These are phyloP conservation scores for Aspergillus asperescens DNA, from an alignment of 495 filamentous ascomycete species.

Conservation along the genomic window DNA sequence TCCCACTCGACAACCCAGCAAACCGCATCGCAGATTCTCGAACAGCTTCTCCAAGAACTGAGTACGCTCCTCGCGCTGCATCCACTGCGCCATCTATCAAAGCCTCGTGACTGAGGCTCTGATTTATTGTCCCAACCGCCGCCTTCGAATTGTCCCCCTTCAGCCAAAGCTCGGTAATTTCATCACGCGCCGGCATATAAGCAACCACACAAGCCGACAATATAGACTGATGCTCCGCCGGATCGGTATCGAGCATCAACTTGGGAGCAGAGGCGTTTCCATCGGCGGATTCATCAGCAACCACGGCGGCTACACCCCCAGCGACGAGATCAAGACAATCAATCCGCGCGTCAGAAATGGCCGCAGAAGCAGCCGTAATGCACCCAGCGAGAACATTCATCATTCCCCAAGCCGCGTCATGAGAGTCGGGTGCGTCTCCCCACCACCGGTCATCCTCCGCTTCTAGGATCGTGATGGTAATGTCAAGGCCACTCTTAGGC, in stretches of 20 bases:
- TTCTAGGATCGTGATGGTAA: slow-evolving; percentile 87
- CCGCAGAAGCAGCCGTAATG: slow-evolving; percentile 92
- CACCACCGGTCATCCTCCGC: slow-evolving; percentile 72
- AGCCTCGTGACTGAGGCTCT: slow-evolving; percentile 40
- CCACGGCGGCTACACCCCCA: slow-evolving; percentile 83
- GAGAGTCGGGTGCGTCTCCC: slow-evolving; percentile 45
- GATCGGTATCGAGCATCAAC: slow-evolving; percentile 77
- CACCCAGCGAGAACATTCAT: slow-evolving; percentile 90
- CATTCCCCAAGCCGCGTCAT: slow-evolving; percentile 61
- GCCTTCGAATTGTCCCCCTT: slow-evolving; percentile 62
- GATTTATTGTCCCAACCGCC: slow-evolving; percentile 25
- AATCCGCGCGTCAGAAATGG: slow-evolving; percentile 90
- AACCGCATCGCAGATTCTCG: slow-evolving; percentile 45
- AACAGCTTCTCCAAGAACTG: slow-evolving; percentile 56
- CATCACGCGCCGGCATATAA: slow-evolving; percentile 81
- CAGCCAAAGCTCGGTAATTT: slow-evolving; percentile 90
- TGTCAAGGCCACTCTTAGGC: slow-evolving; percentile 93
- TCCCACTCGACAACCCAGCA: slow-evolving; percentile 15
- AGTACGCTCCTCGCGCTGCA: slow-evolving; percentile 53
- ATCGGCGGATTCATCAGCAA: slow-evolving; percentile 39
- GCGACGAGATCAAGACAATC: slow-evolving; percentile 89
- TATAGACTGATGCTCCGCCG: slow-evolving; percentile 66
- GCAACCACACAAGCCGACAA: slow-evolving; percentile 81
- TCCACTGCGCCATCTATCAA: slow-evolving; percentile 60
- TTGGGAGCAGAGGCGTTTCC: slow-evolving; percentile 31